phyloP scores from a whole-genome alignment of 176 grass and related monocot genomes.

The Aegilops longissima region DNA sequence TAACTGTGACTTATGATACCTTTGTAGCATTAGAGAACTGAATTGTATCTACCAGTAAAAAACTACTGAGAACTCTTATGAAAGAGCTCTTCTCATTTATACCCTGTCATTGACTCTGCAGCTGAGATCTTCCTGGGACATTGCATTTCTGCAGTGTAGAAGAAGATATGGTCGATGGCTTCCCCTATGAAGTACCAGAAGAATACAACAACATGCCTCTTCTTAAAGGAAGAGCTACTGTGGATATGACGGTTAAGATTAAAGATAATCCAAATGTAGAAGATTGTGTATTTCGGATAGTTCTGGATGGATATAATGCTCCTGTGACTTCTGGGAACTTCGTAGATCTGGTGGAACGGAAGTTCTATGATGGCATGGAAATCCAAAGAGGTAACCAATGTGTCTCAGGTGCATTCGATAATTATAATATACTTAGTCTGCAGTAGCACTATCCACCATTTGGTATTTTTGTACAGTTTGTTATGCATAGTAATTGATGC shows the following conservation, averaged over 20 bases:
- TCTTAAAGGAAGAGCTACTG: constrained; percentile 88
- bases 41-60: constrained; percentile 36
- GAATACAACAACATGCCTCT: constrained; percentile 91
- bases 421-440: not conserved
- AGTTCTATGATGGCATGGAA: constrained; percentile 99
- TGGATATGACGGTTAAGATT: constrained; percentile 99
- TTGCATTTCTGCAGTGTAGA: constrained; percentile 99
- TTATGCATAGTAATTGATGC: not conserved
- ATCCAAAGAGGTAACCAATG: constrained; percentile 77
- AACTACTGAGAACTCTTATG: constrained; percentile 39
- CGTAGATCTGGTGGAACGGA: constrained; percentile 86
- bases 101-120: constrained; percentile 93
- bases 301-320: constrained; percentile 95
- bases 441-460: constrained; percentile 6
- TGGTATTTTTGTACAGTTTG: not conserved
- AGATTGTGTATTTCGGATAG: constrained; percentile 88
- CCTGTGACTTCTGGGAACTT: constrained; percentile 95
- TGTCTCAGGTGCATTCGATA: not conserved
- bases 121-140: constrained; percentile 97
- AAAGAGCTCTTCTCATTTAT: constrained; percentile 90
- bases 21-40: constrained; percentile 19
- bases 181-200: constrained; percentile 88
- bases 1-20: constrained; percentile 3
- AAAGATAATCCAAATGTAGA: constrained; percentile 92
- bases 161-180: constrained; percentile 99